Conservation (phyloP, 2,329 filamentous ascomycete genomes). For the Pseudogymnoascus pannorum region DNA sequence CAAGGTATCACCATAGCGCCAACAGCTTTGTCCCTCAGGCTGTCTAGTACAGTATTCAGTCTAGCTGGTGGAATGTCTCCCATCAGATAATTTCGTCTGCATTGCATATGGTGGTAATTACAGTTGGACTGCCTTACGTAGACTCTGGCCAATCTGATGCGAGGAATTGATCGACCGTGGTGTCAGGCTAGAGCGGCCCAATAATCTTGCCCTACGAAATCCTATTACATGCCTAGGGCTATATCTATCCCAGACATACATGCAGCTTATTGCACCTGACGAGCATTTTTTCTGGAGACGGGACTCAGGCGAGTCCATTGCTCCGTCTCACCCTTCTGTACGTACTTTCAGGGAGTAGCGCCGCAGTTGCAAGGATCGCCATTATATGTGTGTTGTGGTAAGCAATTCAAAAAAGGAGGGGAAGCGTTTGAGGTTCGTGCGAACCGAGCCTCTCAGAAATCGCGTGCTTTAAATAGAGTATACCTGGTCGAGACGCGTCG, state of each 20-base stretch:
- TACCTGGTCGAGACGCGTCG: constrained; percentile 2
- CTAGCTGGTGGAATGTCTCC: not conserved
- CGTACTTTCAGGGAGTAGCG: constrained; percentile 1
- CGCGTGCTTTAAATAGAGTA: constrained; percentile 8
- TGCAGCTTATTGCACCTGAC: constrained; percentile 8
- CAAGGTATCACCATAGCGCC: not conserved
- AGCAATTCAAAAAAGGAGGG: not conserved
- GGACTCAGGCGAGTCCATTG: not conserved
- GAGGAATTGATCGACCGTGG: not conserved
- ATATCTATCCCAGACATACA: constrained; percentile 5
- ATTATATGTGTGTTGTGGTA: not conserved
- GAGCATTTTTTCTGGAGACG: constrained; percentile 3
- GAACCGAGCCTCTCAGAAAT: constrained; percentile 5
- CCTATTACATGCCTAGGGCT: constrained; percentile 5
- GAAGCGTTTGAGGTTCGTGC: constrained; percentile 7
- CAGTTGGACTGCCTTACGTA: constrained; percentile 5
- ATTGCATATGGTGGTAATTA: constrained; percentile 8
- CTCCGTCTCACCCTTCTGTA: not conserved
- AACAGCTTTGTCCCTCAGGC: not conserved
- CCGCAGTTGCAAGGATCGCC: not conserved
- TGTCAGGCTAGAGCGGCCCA: constrained; percentile 6
- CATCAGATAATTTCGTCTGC: not conserved
- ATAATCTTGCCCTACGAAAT: constrained; percentile 1
- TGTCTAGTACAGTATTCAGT: not conserved
- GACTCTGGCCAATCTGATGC: not conserved